Percentiles rank a stretch among this genome's conserved stretches.
Evolutionary conservation across 2,329 filamentous ascomycete genomes (phyloP).

Genomic region (Cryphonectria carpinicola): DNA sequence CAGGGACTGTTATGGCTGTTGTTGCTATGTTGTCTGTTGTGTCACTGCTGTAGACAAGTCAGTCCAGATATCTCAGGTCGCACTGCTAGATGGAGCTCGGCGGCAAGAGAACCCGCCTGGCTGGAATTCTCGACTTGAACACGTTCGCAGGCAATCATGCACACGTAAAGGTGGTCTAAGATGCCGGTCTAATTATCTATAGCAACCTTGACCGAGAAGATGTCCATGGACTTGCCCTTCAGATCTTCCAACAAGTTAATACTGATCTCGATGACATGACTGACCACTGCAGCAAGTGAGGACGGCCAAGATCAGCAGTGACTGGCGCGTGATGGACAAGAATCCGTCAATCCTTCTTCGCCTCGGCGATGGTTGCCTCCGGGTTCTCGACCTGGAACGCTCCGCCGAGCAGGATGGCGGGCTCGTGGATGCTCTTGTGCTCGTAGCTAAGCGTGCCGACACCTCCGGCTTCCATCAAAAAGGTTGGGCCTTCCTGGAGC

Average conservation of each 20-base stretch:
- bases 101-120: too few species aligned
- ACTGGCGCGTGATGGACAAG: neutral
- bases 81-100: neutral
- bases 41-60: neutral
- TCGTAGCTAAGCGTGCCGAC: slow-evolving; percentile 82
- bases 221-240: neutral
- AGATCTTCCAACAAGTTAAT: neutral
- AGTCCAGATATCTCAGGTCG: neutral
- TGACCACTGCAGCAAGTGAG: neutral
- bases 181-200: neutral
- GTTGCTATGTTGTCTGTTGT: neutral
- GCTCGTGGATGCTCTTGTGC: slow-evolving; percentile 76
- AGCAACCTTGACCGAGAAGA: neutral
- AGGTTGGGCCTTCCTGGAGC: slow-evolving; percentile 73
- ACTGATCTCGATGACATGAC: neutral
- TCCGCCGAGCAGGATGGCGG: slow-evolving; percentile 77
- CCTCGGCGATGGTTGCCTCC: slow-evolving; percentile 33
- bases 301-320: too few species aligned
- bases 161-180: neutral
- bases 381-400: slow-evolving; percentile 60
- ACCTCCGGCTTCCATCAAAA: slow-evolving; percentile 88
- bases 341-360: slow-evolving; percentile 27
- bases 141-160: neutral
- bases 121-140: neutral
- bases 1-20: too few species aligned